Evolutionary conservation across 352 stramenopile species (phyloP).

Genomic region (Pseudoperonospora humuli): DNA sequence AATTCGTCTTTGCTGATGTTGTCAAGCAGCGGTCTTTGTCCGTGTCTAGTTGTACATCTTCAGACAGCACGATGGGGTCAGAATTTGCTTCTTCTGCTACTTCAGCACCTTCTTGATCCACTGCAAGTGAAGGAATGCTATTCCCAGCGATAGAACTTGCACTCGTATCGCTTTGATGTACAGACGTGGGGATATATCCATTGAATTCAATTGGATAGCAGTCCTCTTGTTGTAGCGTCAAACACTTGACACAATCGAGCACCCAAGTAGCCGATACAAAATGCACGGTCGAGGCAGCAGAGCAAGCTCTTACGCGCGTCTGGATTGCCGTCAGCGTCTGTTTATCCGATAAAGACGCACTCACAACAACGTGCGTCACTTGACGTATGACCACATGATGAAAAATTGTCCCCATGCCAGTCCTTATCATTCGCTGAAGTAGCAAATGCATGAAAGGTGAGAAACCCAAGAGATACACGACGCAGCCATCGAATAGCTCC

Average conservation of each 20-base stretch:
- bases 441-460: slow-evolving; percentile 24
- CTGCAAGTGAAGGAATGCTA: neutral
- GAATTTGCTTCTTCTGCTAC: slow-evolving; percentile 1
- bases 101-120: slow-evolving; percentile 3
- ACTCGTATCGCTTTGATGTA: neutral
- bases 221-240: slow-evolving; percentile 45
- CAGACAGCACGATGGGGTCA: slow-evolving; percentile 1
- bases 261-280: slow-evolving; percentile 64
- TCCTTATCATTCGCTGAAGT: slow-evolving; percentile 47
- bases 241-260: slow-evolving; percentile 48
- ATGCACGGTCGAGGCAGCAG: slow-evolving; percentile 25
- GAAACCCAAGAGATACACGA: slow-evolving; percentile 55
- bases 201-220: slow-evolving; percentile 61
- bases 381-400: slow-evolving; percentile 41
- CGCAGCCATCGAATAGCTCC: slow-evolving; percentile 60
- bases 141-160: neutral
- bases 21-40: slow-evolving; percentile 11
- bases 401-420: slow-evolving; percentile 66
- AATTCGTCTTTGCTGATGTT: neutral
- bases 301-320: slow-evolving; percentile 19
- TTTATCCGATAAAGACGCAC: slow-evolving; percentile 34
- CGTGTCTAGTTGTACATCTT: slow-evolving; percentile 14
- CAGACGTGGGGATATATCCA: slow-evolving; percentile 9
- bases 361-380: slow-evolving; percentile 69
- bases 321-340: slow-evolving; percentile 27